Conservation (phyloP, 805 yeast species). For the Candida schatavii region DNA sequence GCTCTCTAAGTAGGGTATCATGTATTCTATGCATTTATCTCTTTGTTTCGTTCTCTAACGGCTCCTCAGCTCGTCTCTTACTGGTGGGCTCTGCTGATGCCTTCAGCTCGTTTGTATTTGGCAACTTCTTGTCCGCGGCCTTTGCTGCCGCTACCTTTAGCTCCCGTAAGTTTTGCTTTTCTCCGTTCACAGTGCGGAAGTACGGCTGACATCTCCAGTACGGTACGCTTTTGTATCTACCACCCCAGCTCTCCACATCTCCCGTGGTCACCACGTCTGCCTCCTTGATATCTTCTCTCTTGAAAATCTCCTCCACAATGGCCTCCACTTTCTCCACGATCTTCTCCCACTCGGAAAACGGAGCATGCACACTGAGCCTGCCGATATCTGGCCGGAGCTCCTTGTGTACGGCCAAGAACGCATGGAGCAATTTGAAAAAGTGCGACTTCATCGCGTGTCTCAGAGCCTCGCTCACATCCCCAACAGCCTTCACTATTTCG, state of each 20-base stretch:
- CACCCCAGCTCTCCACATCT: slow-evolving; percentile 68
- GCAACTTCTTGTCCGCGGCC: neutral
- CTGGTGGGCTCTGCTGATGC: neutral
- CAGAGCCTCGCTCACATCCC: slow-evolving; percentile 60
- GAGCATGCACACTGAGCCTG: slow-evolving; percentile 37
- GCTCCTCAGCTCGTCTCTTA: slow-evolving; percentile 1
- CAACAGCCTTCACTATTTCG: slow-evolving; percentile 65
- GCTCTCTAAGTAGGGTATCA: too few relatives aligned
- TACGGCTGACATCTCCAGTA: slow-evolving; percentile 97
- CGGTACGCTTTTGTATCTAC: slow-evolving; percentile 75
- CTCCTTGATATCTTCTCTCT: slow-evolving; percentile 48
- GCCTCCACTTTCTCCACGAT: slow-evolving; percentile 65
- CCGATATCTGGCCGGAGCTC: slow-evolving; percentile 79
- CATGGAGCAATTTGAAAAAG: slow-evolving; percentile 79
- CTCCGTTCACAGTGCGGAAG: slow-evolving; percentile 86
- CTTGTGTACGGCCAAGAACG: slow-evolving; percentile 73
- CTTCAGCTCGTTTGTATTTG: neutral
- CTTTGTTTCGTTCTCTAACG: neutral
- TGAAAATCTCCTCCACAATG: slow-evolving; percentile 56
- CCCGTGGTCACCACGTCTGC: slow-evolving; percentile 58
- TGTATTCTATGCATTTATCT: too few relatives aligned
- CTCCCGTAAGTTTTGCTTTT: slow-evolving; percentile 36
- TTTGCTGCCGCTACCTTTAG: slow-evolving; percentile 36
- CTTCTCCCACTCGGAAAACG: slow-evolving; percentile 42
- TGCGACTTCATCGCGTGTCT: slow-evolving; percentile 87